Conservation (phyloP, 352 stramenopile species). For the Phytophthora parvispora region DNA sequence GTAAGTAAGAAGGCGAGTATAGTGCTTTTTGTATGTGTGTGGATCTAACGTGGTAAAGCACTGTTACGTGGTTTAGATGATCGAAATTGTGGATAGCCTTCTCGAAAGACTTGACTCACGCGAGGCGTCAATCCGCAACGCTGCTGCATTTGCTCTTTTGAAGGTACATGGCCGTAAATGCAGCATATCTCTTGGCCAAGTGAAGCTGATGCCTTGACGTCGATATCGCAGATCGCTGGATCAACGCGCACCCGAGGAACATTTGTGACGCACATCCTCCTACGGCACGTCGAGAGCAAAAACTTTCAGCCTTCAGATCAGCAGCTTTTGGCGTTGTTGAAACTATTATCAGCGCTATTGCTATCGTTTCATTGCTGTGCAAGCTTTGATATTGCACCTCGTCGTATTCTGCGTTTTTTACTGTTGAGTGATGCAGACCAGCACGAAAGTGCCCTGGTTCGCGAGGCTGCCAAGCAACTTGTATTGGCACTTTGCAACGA, state of each 20-base stretch:
- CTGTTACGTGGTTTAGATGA: constrained; percentile 13
- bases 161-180: constrained; percentile 9
- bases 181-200: too few species aligned
- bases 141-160: constrained; percentile 18
- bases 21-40: too few species aligned
- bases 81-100: constrained; percentile 12
- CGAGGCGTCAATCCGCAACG: constrained; percentile 18
- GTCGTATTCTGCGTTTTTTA: constrained; percentile 50
- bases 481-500: constrained; percentile 43
- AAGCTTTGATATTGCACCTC: constrained; percentile 51
- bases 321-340: constrained; percentile 46
- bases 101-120: constrained; percentile 13
- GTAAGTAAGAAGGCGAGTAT: constrained; percentile 5
- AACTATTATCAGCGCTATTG: constrained; percentile 50
- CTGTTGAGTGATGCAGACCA: constrained; percentile 32
- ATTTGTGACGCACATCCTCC: constrained; percentile 52
- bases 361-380: constrained; percentile 59
- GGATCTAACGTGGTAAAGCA: too few species aligned
- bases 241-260: constrained; percentile 38
- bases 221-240: constrained; percentile 39
- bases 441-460: constrained; percentile 52
- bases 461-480: constrained; percentile 50
- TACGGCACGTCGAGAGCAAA: constrained; percentile 37
- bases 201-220: background rate
- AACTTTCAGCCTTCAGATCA: constrained; percentile 27